phyloP scores from a whole-genome alignment of 1,284 basidiomycete species.

The Cystobasidiaceae sp. region DNA sequence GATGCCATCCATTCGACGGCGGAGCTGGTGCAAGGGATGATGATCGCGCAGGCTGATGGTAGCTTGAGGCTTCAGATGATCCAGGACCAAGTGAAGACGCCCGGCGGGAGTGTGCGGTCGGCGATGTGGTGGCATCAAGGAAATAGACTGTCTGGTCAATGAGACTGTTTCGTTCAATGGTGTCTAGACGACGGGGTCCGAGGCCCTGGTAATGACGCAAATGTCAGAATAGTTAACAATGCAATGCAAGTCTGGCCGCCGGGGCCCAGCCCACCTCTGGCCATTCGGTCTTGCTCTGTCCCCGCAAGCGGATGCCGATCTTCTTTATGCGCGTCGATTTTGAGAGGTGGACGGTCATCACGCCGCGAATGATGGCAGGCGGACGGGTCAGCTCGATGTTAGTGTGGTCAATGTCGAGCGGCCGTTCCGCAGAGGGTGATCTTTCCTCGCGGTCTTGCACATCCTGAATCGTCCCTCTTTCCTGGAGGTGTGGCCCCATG shows the following conservation, averaged over 20 bases:
- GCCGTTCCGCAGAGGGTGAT: no score
- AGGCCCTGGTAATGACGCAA: conserved; percentile 52
- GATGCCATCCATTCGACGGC: no score
- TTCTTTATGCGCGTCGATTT: conserved; percentile 83
- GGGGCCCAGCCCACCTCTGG: conserved; percentile 63
- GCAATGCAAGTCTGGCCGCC: background rate
- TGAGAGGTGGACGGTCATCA: conserved; percentile 70
- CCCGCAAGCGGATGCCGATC: conserved; percentile 73
- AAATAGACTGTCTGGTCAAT: conserved; percentile 68
- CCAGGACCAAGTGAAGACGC: conserved; percentile 77
- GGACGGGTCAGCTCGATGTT: conserved; percentile 43
- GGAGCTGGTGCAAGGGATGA: no score
- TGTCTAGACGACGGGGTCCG: conserved; percentile 70
- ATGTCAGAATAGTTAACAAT: background rate
- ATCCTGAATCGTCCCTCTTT: background rate
- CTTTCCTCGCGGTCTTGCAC: no score
- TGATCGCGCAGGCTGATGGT: no score
- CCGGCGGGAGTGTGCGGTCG: conserved; percentile 49
- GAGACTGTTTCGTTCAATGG: conserved; percentile 72
- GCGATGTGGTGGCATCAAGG: conserved; percentile 56
- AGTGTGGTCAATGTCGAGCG: background rate
- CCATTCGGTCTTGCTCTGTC: conserved; percentile 64
- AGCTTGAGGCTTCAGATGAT: no score
- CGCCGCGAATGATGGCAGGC: conserved; percentile 78
- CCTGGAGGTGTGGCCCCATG: background rate